A percentile compares a stretch with the other conserved stretches of the same genome.
phyloP scores from a whole-genome alignment of 768 basidiomycete genomes.

The Boletus vinaceobasis region DNA sequence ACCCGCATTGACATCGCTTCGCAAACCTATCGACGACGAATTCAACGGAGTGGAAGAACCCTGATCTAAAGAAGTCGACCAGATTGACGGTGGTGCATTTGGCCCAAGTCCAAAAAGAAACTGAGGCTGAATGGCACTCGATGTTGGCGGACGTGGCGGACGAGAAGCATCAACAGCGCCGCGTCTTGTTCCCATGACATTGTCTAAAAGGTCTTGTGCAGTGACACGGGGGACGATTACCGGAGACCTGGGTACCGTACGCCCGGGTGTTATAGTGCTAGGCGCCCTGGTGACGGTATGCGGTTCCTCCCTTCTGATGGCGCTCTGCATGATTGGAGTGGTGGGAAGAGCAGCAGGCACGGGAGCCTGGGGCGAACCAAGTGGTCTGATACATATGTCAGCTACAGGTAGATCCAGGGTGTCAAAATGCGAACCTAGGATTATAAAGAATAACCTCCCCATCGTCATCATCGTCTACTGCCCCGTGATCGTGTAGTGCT shows the following conservation, averaged over 20 bases:
- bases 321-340: conserved; percentile 13
- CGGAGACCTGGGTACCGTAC: conserved; percentile 25
- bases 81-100: conserved; percentile 56
- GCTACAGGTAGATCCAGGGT: background rate
- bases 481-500: conserved; percentile 37
- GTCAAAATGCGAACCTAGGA: conserved; percentile 45
- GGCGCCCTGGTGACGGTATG: background rate
- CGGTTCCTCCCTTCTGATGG: conserved; percentile 4
- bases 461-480: conserved; percentile 46
- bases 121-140: conserved; percentile 37
- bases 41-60: conserved; percentile 19
- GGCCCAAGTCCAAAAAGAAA: conserved; percentile 54
- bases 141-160: conserved; percentile 12
- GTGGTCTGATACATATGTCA: conserved; percentile 14
- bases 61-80: conserved; percentile 60
- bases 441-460: conserved; percentile 76
- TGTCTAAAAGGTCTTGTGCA: conserved; percentile 64
- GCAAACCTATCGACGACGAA: conserved; percentile 8
- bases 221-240: conserved; percentile 42
- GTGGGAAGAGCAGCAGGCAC: conserved; percentile 14
- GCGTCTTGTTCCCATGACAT: conserved; percentile 27
- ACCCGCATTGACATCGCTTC: conserved; percentile 10
- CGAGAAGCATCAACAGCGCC: conserved; percentile 16
- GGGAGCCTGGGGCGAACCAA: conserved; percentile 18
- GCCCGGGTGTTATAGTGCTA: conserved; percentile 16